phyloP scores from a whole-genome alignment of 805 yeast species.

The Wickerhamomyces queroliae region DNA sequence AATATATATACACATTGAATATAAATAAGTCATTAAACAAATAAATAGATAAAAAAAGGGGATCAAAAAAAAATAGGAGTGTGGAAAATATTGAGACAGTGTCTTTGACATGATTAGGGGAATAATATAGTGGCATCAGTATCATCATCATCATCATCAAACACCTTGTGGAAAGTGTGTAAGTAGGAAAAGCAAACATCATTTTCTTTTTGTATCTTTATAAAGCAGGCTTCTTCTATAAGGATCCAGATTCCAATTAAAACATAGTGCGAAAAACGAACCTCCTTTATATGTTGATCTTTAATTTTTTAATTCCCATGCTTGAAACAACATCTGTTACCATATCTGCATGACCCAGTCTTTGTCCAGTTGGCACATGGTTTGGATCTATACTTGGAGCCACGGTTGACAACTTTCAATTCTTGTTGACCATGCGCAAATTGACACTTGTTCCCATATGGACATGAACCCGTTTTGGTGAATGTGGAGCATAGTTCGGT shows the following conservation, averaged over 20 bases:
- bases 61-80: background rate
- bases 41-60: background rate
- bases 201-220: no score
- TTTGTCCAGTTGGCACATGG: slow-evolving; percentile 86
- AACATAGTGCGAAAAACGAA: background rate
- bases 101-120: no score
- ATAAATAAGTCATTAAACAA: slow-evolving; percentile 1
- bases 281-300: no score
- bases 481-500: slow-evolving; percentile 86
- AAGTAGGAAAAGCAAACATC: no score
- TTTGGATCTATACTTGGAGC: slow-evolving; percentile 85
- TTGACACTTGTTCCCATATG: slow-evolving; percentile 88
- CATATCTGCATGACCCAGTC: slow-evolving; percentile 80
- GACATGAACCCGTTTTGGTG: slow-evolving; percentile 66
- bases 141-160: no score
- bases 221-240: no score
- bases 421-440: slow-evolving; percentile 88
- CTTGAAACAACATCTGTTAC: slow-evolving; percentile 87
- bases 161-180: no score
- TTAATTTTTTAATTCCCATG: slow-evolving; percentile 40
- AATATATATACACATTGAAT: background rate
- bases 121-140: no score
- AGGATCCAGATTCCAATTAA: background rate
- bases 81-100: slow-evolving; percentile 11
- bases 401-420: slow-evolving; percentile 63